Base-by-base conservation (phyloP, 2,329 filamentous ascomycete species). In the Arthrobotrys entomopaga region DNA sequence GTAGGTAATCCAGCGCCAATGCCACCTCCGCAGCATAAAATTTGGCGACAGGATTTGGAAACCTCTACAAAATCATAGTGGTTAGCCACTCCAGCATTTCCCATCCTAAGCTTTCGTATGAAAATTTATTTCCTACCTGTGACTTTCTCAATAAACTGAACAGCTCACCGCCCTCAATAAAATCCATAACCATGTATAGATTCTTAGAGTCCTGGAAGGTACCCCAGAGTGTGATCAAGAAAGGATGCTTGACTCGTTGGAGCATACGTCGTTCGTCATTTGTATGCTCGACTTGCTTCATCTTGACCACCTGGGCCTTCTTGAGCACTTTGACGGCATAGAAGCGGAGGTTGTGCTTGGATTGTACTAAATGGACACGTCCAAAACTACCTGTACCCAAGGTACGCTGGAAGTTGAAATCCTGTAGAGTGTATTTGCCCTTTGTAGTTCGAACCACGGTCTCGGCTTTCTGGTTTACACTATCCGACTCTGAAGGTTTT, bases 171-270 rank as follows among this genome's bases (percentile, higher is more conserved):
- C 95, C 95, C 83, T 99, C 95, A 63, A 99, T 94, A 84, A 99
- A 99, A 82, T 99, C 95, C 95, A 99, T 99, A 79, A 99, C 95
- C 95, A 99, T 99, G 87, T 99, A 99, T 40, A 99, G 85, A 81
- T 97, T 98, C 83, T 89, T 93, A 58, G 89, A 87, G 80, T 99
- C 95, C 81, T 98, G 94, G 82, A 98, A 99, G 8, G 95, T 99
- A 70, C 95, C 95, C 95, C 95, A 99, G 46, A 99, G 85, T 1
- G 95, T 99, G 81, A 99, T 95, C 77, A 99, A 85, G 83, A 99
- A 99, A 11, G 95, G 93, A 83, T 99, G 94, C 82, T 97, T 96
- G 81, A 98, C 95, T 81, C 96, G 91, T 81, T 92, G 91, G 79
- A 99, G 84, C 95, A 99, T 99, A 79, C 88, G 89, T 78, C 95